Evolutionary conservation across 208 protist species (phyloP), one percentile per base, ranked within the genome.

Genomic region (Acanthamoeba royreba): DNA sequence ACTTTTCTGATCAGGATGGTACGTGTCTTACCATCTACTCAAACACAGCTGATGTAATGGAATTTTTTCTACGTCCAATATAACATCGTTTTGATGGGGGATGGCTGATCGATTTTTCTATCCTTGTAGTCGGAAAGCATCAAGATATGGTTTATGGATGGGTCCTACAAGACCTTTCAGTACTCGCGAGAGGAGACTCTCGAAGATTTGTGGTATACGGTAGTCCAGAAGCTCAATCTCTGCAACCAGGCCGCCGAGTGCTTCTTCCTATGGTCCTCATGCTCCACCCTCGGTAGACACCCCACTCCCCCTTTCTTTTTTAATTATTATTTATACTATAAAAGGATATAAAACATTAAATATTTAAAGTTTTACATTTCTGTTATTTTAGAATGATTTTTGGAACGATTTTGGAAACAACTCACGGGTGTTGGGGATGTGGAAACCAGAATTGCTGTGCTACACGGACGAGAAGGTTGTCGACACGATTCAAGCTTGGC

Each of bases 131-230:
- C 83, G 40, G 83, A 90, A 13, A 91, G 63, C 63, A 92, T 92
- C 55, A 92, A 92, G 61, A 79, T 92, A 43, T 92, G 22, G 22
- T 92, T 92, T 25, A 92, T 81, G 87, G 87, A 92, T n/a, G 87
- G 87, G 22, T 81, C 61, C 7, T 92, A 53, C 40, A 92, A 92
- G 87, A 92, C 31, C 63, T 92, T 81, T 25, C 13, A 19, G 17
- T 92, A 46, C 40, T 42, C 25, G 19, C 40, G 63, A 7, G 43
- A 38, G n/a, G 87, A 92, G 4, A 92, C 55, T 28, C n/a, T 92
- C 9, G 87, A 92, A 81, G 87, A 92, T 35, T 45, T 92, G 25
- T 92, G 87, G 87, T 79, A 43, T 31, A 72, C 2, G 42, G 45
- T 92, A 19, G 38, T 92, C 19, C 61, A 92, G 63, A 92, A 92